Conservation (phyloP, 2,329 filamentous ascomycete species). For the Cordyceps pruinosa region DNA sequence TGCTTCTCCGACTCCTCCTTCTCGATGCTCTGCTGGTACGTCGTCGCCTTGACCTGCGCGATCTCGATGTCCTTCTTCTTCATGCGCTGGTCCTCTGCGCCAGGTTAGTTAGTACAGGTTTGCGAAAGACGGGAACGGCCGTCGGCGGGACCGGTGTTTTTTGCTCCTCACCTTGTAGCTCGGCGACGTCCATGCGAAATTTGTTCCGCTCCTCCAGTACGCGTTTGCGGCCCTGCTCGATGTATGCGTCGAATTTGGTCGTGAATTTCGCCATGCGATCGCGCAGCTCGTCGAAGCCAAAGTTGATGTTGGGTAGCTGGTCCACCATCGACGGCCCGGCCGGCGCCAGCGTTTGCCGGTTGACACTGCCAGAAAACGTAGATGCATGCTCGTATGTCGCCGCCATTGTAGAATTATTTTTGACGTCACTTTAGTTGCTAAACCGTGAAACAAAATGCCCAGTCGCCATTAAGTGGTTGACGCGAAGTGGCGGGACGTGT, state of each 20-base stretch:
- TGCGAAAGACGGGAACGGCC: too few relatives aligned
- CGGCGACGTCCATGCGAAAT: slow-evolving; percentile 83
- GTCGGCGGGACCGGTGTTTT: too few relatives aligned
- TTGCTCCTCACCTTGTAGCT: slow-evolving; percentile 77
- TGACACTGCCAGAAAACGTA: slow-evolving; percentile 57
- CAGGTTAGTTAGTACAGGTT: too few relatives aligned
- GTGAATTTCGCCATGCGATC: slow-evolving; percentile 94
- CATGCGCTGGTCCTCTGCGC: slow-evolving; percentile 75
- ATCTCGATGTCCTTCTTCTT: slow-evolving; percentile 85
- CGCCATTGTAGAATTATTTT: slow-evolving; percentile 36
- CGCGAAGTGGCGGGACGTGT: slow-evolving; percentile 4
- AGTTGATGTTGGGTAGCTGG: slow-evolving; percentile 81
- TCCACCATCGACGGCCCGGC: slow-evolving; percentile 63
- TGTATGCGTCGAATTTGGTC: slow-evolving; percentile 83
- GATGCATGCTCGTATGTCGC: slow-evolving; percentile 61
- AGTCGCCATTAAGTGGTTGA: background rate
- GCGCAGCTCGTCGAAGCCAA: slow-evolving; percentile 91
- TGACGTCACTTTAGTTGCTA: background rate
- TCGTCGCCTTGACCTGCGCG: slow-evolving; percentile 60
- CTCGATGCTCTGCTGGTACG: slow-evolving; percentile 65
- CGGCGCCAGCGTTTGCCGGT: slow-evolving; percentile 51
- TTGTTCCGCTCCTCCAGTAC: slow-evolving; percentile 91
- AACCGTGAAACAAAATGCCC: background rate
- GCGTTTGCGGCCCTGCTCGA: slow-evolving; percentile 81
- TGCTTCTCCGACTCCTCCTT: slow-evolving; percentile 71